Evolutionary conservation across 331 rosid genomes (phyloP).

Genomic region (Rhamnella rubrinervis): DNA sequence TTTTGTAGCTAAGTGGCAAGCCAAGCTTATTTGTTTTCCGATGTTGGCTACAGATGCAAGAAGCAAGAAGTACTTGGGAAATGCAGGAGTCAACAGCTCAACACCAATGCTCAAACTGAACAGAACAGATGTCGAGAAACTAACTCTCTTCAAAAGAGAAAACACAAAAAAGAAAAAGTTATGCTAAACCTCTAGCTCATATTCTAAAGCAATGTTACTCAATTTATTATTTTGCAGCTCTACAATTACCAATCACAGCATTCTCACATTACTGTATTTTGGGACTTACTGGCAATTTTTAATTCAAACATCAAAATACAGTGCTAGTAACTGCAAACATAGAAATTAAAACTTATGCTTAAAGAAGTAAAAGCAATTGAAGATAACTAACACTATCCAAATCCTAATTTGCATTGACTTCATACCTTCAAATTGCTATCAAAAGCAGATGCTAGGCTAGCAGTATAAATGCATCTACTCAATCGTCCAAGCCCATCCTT

Average conservation of each 20-base stretch:
- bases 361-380: not conserved
- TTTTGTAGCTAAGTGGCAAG: conserved; percentile 80
- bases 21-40: conserved; percentile 88
- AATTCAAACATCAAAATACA: conserved; percentile 27
- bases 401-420: conserved; percentile 1
- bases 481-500: conserved; percentile 94
- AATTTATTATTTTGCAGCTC: conserved; percentile 28
- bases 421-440: conserved; percentile 90
- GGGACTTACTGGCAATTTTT: conserved; percentile 4
- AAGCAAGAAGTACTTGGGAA: conserved; percentile 71
- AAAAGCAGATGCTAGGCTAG: conserved; percentile 81
- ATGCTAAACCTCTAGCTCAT: conserved; percentile 12
- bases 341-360: not conserved
- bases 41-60: conserved; percentile 89
- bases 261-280: conserved; percentile 21
- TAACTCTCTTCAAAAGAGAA: conserved; percentile 70
- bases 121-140: conserved; percentile 72
- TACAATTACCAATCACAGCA: conserved; percentile 22
- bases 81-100: conserved; percentile 79
- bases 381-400: not conserved
- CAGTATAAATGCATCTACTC: conserved; percentile 84
- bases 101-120: conserved; percentile 81
- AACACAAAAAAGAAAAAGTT: not conserved
- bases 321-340: conserved; percentile 24
- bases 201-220: conserved; percentile 7